Conservation (phyloP, 2,329 filamentous ascomycete genomes). For the Xylariaceae sp. region DNA sequence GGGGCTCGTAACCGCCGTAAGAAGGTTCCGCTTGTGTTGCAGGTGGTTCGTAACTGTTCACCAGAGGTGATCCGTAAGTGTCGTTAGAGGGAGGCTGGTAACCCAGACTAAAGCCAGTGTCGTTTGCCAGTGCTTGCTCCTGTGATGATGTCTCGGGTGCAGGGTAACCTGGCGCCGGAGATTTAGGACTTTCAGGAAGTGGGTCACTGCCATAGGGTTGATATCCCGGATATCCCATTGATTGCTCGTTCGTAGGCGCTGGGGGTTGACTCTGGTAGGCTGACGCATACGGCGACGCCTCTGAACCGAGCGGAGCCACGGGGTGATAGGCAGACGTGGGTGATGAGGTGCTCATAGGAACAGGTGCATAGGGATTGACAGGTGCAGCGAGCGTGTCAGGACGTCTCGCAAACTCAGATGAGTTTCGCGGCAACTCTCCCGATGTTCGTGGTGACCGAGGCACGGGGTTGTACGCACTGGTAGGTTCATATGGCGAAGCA, state of each 20-base stretch:
- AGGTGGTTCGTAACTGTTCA: conserved; percentile 32
- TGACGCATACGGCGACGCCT: conserved; percentile 24
- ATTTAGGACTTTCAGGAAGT: conserved; percentile 11
- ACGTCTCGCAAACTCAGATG: conserved; percentile 40
- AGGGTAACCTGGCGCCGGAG: conserved; percentile 10
- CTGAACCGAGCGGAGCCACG: conserved; percentile 16
- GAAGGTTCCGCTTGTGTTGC: conserved; percentile 28
- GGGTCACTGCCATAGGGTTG: conserved; percentile 24
- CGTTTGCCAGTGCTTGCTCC: conserved; percentile 15
- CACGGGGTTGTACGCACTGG: conserved; percentile 28
- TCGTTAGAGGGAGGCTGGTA: conserved; percentile 48
- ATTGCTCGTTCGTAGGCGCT: conserved; percentile 15
- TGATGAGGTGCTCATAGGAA: conserved; percentile 22
- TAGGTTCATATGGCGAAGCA: conserved; percentile 36
- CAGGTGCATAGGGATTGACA: conserved; percentile 33
- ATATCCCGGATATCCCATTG: conserved; percentile 28
- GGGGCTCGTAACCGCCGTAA: conserved; percentile 51
- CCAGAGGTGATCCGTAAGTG: conserved; percentile 47
- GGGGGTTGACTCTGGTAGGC: conserved; percentile 20
- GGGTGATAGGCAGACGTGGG: conserved; percentile 33
- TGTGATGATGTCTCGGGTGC: conserved; percentile 15
- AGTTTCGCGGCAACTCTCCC: conserved; percentile 37
- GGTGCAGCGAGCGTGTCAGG: conserved; percentile 36
- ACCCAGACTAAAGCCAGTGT: conserved; percentile 19
- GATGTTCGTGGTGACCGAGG: conserved; percentile 41